These are phyloP conservation scores for Acer negundo DNA, from an alignment of 345 rosid species.

Conservation along the genomic window DNA sequence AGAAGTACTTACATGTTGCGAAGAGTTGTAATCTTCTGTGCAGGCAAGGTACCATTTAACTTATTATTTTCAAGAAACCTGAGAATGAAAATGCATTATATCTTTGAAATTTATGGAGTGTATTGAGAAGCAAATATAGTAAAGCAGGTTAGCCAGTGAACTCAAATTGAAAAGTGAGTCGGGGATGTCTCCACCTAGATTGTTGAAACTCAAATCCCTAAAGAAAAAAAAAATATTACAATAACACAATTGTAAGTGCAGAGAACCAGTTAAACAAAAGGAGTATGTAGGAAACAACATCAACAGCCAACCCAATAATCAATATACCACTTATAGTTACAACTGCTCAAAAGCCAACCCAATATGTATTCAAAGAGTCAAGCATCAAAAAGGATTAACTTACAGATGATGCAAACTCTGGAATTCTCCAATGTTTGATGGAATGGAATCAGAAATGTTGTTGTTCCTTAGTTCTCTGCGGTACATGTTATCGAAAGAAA, in stretches of 20 bases:
- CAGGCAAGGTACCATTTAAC: slow-evolving; percentile 58
- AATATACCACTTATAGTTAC: too few species aligned
- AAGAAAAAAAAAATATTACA: background rate
- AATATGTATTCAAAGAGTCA: background rate
- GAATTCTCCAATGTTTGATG: slow-evolving; percentile 53
- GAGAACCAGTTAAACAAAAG: background rate
- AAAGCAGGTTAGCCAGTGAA: slow-evolving; percentile 46
- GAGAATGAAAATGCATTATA: slow-evolving; percentile 22
- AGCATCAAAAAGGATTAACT: slow-evolving; percentile 25
- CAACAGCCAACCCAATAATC: background rate
- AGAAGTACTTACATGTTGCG: slow-evolving; percentile 50
- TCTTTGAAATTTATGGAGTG: background rate
- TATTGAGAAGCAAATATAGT: background rate
- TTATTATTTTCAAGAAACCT: slow-evolving; percentile 69
- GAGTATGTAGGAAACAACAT: background rate
- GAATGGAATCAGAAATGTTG: slow-evolving; percentile 56
- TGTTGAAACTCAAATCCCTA: slow-evolving; percentile 72
- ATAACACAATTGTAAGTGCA: background rate
- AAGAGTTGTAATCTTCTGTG: slow-evolving; percentile 45
- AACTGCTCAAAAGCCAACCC: background rate
- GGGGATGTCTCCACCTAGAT: slow-evolving; percentile 41
- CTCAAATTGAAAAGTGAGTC: slow-evolving; percentile 41
- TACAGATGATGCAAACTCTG: slow-evolving; percentile 54
- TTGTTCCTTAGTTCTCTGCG: slow-evolving; percentile 56
- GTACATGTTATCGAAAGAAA: background rate